phyloP scores from a whole-genome alignment of 192 early-diverging fungal species.

The Dissophora ornata region DNA sequence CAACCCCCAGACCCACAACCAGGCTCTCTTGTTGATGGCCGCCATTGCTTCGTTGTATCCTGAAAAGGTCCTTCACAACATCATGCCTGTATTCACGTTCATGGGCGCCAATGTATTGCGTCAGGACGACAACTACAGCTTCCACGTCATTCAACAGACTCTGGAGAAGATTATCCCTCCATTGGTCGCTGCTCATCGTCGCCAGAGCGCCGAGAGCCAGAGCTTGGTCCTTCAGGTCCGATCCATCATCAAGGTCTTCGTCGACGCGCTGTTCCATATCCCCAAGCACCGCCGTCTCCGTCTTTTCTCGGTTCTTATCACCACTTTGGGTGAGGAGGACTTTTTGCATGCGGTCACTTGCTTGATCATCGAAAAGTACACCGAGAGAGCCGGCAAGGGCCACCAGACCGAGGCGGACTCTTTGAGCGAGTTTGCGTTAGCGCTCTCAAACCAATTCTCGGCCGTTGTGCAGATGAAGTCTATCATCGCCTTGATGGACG shows the following conservation, averaged over 20 bases:
- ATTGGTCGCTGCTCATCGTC: slow-evolving; percentile 66
- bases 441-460: slow-evolving; percentile 76
- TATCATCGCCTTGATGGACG: slow-evolving; percentile 67
- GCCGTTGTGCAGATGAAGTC: slow-evolving; percentile 74
- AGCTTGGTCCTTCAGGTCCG: slow-evolving; percentile 67
- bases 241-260: slow-evolving; percentile 89
- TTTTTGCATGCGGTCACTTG: slow-evolving; percentile 81
- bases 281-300: slow-evolving; percentile 91
- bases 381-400: slow-evolving; percentile 63
- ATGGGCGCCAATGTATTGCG: slow-evolving; percentile 95
- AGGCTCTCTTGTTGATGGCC: slow-evolving; percentile 86
- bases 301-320: slow-evolving; percentile 85
- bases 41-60: slow-evolving; percentile 85
- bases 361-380: slow-evolving; percentile 79
- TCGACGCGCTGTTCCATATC: slow-evolving; percentile 91
- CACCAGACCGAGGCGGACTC: slow-evolving; percentile 70
- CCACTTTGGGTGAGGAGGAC: slow-evolving; percentile 79
- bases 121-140: slow-evolving; percentile 97
- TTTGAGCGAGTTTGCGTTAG: slow-evolving; percentile 79
- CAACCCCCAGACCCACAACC: slow-evolving; percentile 96
- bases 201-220: slow-evolving; percentile 44
- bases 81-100: slow-evolving; percentile 98
- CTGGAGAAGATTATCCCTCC: slow-evolving; percentile 89
- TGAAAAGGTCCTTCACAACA: slow-evolving; percentile 87
- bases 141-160: slow-evolving; percentile 93